Base-by-base conservation (phyloP, 768 basidiomycete genomes). In the Phylloporus sp. region DNA sequence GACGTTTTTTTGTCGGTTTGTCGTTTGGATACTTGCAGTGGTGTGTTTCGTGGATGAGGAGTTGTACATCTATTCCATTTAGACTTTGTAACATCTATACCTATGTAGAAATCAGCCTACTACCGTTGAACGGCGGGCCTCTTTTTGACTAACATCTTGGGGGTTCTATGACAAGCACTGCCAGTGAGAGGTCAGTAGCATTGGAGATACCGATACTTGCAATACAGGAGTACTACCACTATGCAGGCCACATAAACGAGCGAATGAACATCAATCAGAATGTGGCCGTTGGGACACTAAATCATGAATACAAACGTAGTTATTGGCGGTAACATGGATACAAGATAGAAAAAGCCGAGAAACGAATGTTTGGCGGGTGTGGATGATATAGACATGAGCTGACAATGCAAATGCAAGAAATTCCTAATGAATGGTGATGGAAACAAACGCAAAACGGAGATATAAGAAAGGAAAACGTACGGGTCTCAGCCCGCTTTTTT, bases 351-450 rank as follows among this genome's bases (percentile, higher is more conserved):
- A 9, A 33, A 42, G 13, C 22, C 23, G 26, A 38, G 18, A 50
- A 42, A 29, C 37, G 49, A 49, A n/a, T 40, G 42, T 38, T 23
- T 35, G 39, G 42, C n/a, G 23, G 28, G 22, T 36, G 54, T 49
- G 39, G 37, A 44, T 40, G 53, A 56, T 47, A 43, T 41, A 35
- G 17, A 31, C 32, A 38, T 27, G 44, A 44, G 38, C 21, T 35
- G 18, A 37, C 38, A 44, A 46, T 41, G 51, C 32, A 10, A 18
- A 54, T 58, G 44, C 45, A 48, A 37, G 9, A 38, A 35, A 38
- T 3, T 29, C 36, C 40, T 33, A 53, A 42, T 5, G 61, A 60
- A 57, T 32, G 60, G 22, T 22, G 22, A 32, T 39, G 21, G 22
- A 43, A 32, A 47, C 23, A 38, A 36, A 6, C 3, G 33, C 37